Conservation (phyloP, 345 rosid genomes). For the Anacardium occidentale region DNA sequence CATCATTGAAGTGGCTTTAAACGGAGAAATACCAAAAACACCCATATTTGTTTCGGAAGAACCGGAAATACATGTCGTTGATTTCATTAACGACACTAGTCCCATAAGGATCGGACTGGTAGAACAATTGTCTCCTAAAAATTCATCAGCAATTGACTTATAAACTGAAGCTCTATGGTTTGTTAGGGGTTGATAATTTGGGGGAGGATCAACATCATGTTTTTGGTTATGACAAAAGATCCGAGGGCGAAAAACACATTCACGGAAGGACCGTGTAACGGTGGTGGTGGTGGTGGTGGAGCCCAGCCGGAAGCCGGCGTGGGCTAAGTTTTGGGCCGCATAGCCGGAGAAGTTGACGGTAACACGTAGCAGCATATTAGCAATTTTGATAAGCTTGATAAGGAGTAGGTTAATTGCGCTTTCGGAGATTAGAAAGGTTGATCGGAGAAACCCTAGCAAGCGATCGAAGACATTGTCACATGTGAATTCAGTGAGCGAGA, state of each 20-base stretch:
- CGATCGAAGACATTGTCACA: slow-evolving; percentile 20
- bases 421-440: slow-evolving; percentile 35
- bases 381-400: slow-evolving; percentile 34
- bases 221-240: slow-evolving; percentile 36
- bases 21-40: slow-evolving; percentile 49
- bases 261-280: slow-evolving; percentile 49
- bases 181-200: slow-evolving; percentile 15
- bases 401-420: slow-evolving; percentile 46
- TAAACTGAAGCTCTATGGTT: slow-evolving; percentile 29
- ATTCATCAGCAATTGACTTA: slow-evolving; percentile 46
- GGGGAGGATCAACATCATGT: slow-evolving; percentile 40
- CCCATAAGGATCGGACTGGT: slow-evolving; percentile 46
- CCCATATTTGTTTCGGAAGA: slow-evolving; percentile 24
- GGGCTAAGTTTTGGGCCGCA: slow-evolving; percentile 55
- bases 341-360: slow-evolving; percentile 65
- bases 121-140: slow-evolving; percentile 39
- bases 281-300: slow-evolving; percentile 23
- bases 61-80: slow-evolving; percentile 41
- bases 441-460: slow-evolving; percentile 33
- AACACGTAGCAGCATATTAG: slow-evolving; percentile 67
- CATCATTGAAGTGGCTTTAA: slow-evolving; percentile 57
- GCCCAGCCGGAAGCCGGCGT: slow-evolving; percentile 51
- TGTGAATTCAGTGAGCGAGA: slow-evolving; percentile 23
- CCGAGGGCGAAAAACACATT: slow-evolving; percentile 53
- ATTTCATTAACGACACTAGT: slow-evolving; percentile 52